Evolutionary conservation across 2,329 filamentous ascomycete genomes (phyloP).

Genomic region (Dactylella cylindrospora): DNA sequence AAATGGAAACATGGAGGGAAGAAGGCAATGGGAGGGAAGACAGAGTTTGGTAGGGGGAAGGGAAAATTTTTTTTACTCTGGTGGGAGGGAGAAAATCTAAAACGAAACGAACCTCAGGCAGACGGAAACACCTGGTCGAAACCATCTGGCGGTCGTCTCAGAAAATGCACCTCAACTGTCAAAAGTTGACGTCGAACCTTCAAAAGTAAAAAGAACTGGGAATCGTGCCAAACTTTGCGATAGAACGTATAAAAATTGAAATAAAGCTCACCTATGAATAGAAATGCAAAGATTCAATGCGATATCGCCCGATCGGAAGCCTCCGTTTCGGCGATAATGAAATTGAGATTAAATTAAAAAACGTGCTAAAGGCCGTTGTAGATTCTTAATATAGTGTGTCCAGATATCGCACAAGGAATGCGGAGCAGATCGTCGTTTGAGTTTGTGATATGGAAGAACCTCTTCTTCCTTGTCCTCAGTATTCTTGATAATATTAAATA

Average conservation of each 20-base stretch:
- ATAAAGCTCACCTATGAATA: constrained; percentile 18
- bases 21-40: neutral
- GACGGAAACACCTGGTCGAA: constrained; percentile 45
- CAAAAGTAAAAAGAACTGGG: too few relatives aligned
- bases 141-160: constrained; percentile 45
- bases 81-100: constrained; percentile 21
- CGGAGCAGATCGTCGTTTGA: constrained; percentile 13
- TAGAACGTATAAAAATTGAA: constrained; percentile 9
- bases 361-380: constrained; percentile 6
- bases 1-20: constrained; percentile 33
- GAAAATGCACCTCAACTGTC: constrained; percentile 45
- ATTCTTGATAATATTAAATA: neutral
- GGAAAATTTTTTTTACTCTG: too few relatives aligned
- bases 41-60: neutral
- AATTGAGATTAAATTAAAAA: neutral
- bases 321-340: constrained; percentile 34
- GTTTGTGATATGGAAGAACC: constrained; percentile 32
- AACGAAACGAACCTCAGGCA: constrained; percentile 45
- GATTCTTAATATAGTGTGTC: constrained; percentile 15
- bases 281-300: neutral
- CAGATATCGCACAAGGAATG: constrained; percentile 34
- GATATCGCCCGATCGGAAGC: constrained; percentile 16
- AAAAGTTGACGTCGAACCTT: constrained; percentile 31
- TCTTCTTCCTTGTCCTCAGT: constrained; percentile 11
- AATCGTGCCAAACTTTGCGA: constrained; percentile 19